Percentiles rank a stretch among this genome's conserved stretches.
Conservation (phyloP, 2,329 filamentous ascomycete species). For the Botryotinia convoluta region DNA sequence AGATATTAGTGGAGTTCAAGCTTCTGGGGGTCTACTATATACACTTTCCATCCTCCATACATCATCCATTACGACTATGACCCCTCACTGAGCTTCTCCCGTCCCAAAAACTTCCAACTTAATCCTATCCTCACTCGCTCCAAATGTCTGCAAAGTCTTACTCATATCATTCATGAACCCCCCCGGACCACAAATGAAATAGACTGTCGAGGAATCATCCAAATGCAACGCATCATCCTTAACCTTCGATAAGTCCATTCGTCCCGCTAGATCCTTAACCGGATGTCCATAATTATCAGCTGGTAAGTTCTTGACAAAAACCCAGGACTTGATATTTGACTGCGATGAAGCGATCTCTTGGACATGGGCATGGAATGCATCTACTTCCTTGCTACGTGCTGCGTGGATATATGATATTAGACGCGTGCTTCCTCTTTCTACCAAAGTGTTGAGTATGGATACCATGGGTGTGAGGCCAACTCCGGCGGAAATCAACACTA, state of each 20-base stretch:
- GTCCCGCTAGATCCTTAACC: background rate
- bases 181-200: conserved; percentile 17
- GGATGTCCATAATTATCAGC: background rate
- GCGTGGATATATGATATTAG: conserved; percentile 64
- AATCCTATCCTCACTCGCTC: background rate
- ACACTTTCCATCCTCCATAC: background rate
- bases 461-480: conserved; percentile 67
- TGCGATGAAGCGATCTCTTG: conserved; percentile 25
- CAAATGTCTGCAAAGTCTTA: background rate
- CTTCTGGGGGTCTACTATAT: background rate
- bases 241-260: conserved; percentile 9
- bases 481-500: conserved; percentile 66
- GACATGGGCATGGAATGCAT: conserved; percentile 56
- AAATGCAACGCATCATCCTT: conserved; percentile 3
- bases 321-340: background rate
- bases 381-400: conserved; percentile 48
- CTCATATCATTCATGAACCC: conserved; percentile 14
- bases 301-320: conserved; percentile 7
- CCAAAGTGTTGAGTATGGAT: conserved; percentile 59
- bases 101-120: conserved; percentile 16
- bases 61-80: too few species aligned
- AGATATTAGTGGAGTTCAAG: background rate
- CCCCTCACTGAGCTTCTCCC: background rate
- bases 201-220: background rate
- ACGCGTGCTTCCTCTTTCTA: conserved; percentile 39